Conservation (phyloP, 1,284 basidiomycete genomes). For the Porphyrellus sp. region DNA sequence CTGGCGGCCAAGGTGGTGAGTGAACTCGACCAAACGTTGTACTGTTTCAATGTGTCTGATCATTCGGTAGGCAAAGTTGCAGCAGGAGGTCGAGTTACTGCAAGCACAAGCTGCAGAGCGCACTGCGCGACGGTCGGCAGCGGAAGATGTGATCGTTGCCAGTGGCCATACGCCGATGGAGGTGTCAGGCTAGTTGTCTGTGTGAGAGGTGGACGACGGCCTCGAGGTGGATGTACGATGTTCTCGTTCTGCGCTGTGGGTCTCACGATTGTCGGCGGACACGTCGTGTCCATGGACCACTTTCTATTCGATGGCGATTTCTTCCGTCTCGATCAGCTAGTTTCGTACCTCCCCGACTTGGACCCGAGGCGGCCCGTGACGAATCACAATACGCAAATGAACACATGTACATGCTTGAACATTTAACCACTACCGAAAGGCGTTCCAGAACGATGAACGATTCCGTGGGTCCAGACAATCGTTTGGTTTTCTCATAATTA, state of each 20-base stretch:
- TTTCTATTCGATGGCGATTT: no score
- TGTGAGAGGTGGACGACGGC: neutral
- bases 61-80: constrained; percentile 24
- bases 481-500: neutral
- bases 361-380: no score
- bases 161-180: constrained; percentile 37
- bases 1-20: constrained; percentile 59
- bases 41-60: neutral
- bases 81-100: constrained; percentile 29
- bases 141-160: constrained; percentile 35
- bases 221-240: neutral
- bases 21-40: constrained; percentile 4
- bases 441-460: no score
- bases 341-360: no score
- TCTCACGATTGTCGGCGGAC: neutral
- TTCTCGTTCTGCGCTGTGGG: neutral
- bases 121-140: constrained; percentile 26
- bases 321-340: no score
- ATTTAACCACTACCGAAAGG: no score
- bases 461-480: no score
- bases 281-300: neutral
- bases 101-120: constrained; percentile 36
- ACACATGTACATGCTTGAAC: neutral
- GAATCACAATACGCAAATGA: neutral
- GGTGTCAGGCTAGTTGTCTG: constrained; percentile 13